Evolutionary conservation across 306 rosid species (phyloP), one percentile per base, ranked within the genome.

Genomic region (Mimosa bimucronata): DNA sequence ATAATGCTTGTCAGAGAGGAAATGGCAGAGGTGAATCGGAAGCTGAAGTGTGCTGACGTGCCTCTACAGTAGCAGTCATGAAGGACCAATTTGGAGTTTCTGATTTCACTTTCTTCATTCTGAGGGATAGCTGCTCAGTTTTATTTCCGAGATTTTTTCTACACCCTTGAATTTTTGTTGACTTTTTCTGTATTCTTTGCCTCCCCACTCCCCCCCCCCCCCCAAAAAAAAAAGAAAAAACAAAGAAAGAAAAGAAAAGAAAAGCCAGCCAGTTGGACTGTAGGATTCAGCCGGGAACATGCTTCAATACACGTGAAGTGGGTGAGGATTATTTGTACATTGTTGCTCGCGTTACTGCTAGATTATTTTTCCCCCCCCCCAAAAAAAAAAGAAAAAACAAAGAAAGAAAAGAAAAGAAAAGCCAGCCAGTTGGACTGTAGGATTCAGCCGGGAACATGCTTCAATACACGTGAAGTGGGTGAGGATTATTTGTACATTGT

Each of bases 1-100:
- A 72, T 78, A 81, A 30, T 86, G 69, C 73, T 83, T 80, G 60
- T 77, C 98, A 93, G 98, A 93, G 88, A 93, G 90, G 84, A 91
- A 86, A 81, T 93, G 98, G 98, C 90, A 89, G 79, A 90, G 97
- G 83, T 93, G 89, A 91, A 85, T 62, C 34, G 55, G 76, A 65
- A 77, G 77, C 65, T 42, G 72, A 84, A 74, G 64, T 53, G 80
- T 71, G 52, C 52, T 77, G 68, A 80, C 48, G 75, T 69, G 66
- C 68, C 30, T 79, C 82, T 34, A 77, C 79, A 61, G 72, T 66
- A 85, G 82, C 79, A 71, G 69, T 82, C 77, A 19, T 69, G 82
- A 26, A 34, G 78, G 23, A 52, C 69, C 68, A 72, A 61, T 74
- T 74, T 75, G 77, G 69, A 77, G 74, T 80, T 69, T 79, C 80